Base-by-base conservation (phyloP, 2,329 filamentous ascomycete genomes). In the Fusarium udum region DNA sequence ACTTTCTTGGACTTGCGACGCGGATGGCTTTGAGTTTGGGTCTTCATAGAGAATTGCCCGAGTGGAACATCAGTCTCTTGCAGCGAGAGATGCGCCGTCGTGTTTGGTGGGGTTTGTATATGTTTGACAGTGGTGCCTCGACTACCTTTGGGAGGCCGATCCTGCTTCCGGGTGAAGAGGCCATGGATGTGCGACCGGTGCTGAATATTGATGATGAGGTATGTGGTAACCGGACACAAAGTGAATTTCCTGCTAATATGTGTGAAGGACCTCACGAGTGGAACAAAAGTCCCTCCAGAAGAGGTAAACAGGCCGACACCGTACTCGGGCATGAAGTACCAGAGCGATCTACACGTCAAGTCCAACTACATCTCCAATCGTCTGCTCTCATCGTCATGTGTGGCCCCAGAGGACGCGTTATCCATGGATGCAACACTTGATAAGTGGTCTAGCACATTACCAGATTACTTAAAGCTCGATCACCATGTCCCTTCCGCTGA, bases 201-300 rank as follows among this genome's bases (percentile, higher is more conserved):
- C 48, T 52, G 0, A 34, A 52, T 34, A 52, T 52, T 20, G n/a
- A 52, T 8, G 48, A 52, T 20, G 48, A 34, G n/a, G 48, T 34
- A 34, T 11, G 31, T 2, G 4, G 8, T 15, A 34, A 7, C 4
- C 1, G 18, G n/a, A 7, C 15, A 11, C 2, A 34, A 11, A 4
- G 6, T 24, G 3, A 7, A 34, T 4, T 2, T 14, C 20, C 2
- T 20, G 31, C 31, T 51, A 24, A 51, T 18, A 3, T 7, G 12
- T 14, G n/a, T 2, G 4, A 52, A 52, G 48, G 31, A 52, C n/a
- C 48, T 52, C 7, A 52, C 48, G 3, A 52, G 48, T 12, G 48
- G 31, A 15, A 52, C 31, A 15, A 24, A 52, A 15, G 8, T 34
- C 13, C 6, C 16, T 0, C 48, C 48, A 52, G 22, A 12, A 26